Conservation (phyloP, 164 flowering plant species). For the Sedum album region DNA sequence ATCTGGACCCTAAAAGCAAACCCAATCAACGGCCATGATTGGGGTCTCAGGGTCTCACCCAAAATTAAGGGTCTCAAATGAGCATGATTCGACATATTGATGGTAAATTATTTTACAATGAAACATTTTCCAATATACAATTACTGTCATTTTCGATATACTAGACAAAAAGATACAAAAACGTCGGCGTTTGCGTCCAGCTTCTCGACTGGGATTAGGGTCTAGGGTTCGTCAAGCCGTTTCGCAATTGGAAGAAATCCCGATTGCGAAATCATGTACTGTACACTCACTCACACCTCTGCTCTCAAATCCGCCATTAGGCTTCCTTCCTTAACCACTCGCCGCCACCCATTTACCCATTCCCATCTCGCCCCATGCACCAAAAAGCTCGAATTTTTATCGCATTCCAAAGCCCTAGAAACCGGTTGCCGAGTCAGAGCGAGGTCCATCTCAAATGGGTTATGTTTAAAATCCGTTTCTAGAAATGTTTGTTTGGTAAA, state of each 20-base stretch:
- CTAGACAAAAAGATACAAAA: too few relatives aligned
- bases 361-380: constrained; percentile 20
- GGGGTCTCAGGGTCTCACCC: too few relatives aligned
- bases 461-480: constrained; percentile 10
- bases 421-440: constrained; percentile 11
- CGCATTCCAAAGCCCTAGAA: constrained; percentile 4
- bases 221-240: too few relatives aligned
- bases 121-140: too few relatives aligned
- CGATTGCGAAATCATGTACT: constrained; percentile 27
- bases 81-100: too few relatives aligned
- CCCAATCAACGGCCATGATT: too few relatives aligned
- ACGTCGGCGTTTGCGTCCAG: too few relatives aligned
- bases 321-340: constrained; percentile 35
- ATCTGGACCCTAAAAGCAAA: too few relatives aligned
- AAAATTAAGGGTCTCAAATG: too few relatives aligned
- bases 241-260: background rate
- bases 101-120: too few relatives aligned
- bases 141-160: too few relatives aligned
- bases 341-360: constrained; percentile 18
- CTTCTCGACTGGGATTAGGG: too few relatives aligned
- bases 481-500: constrained; percentile 4
- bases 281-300: constrained; percentile 34
- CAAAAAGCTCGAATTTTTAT: constrained; percentile 11
- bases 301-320: constrained; percentile 42
- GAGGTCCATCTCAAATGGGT: constrained; percentile 17